phyloP scores from a whole-genome alignment of 805 yeast genomes.

The Suhomyces sp. region DNA sequence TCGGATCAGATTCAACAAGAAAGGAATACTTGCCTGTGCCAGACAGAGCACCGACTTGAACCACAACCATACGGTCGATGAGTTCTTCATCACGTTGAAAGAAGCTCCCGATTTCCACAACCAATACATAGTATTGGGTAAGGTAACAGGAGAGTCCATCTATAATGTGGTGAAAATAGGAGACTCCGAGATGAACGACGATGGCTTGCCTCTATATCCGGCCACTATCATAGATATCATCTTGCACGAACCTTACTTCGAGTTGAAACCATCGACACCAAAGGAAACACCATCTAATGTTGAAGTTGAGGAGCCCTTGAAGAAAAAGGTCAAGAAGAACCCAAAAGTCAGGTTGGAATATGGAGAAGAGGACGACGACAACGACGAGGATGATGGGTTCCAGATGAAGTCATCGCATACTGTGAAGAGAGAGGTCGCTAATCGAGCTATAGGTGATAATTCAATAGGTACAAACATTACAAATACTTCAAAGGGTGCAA shows the following conservation, averaged over 20 bases:
- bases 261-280: slow-evolving; percentile 21
- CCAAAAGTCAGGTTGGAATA: slow-evolving; percentile 28
- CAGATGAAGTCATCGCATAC: slow-evolving; percentile 48
- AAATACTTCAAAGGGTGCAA: too few species aligned
- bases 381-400: slow-evolving; percentile 29
- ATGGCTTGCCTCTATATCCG: slow-evolving; percentile 53
- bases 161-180: slow-evolving; percentile 52
- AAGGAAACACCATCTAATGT: too few species aligned
- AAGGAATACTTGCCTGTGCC: slow-evolving; percentile 59
- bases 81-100: slow-evolving; percentile 44
- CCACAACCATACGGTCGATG: slow-evolving; percentile 21
- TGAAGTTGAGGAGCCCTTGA: slow-evolving; percentile 11
- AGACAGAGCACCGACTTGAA: slow-evolving; percentile 24
- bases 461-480: too few species aligned
- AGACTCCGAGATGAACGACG: slow-evolving; percentile 44
- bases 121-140: slow-evolving; percentile 52
- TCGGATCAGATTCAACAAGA: slow-evolving; percentile 47
- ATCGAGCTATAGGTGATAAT: too few species aligned
- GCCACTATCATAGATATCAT: slow-evolving; percentile 40
- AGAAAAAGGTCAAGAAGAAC: slow-evolving; percentile 15
- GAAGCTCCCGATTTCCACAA: slow-evolving; percentile 46
- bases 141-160: slow-evolving; percentile 54
- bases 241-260: slow-evolving; percentile 50
- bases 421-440: slow-evolving; percentile 6
- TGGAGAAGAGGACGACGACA: slow-evolving; percentile 38